Conservation (phyloP, 1,284 basidiomycete genomes). For the Phylloboletellus chloephorus region DNA sequence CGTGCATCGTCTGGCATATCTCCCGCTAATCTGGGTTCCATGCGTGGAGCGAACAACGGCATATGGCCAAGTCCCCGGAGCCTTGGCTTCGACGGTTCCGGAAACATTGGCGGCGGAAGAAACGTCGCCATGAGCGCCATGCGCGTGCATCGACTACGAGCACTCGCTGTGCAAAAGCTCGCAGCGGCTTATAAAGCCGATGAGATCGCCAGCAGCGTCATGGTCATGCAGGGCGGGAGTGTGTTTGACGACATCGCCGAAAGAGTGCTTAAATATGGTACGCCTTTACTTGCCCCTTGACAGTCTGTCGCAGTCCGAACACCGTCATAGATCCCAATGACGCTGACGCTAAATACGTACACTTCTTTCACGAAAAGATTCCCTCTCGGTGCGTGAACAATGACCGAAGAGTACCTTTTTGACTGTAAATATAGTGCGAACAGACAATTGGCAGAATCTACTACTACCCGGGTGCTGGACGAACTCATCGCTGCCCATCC, state of each 20-base stretch:
- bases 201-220: constrained; percentile 82
- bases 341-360: constrained; percentile 74
- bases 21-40: constrained; percentile 60
- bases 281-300: not conserved
- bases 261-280: constrained; percentile 68
- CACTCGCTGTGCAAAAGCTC: constrained; percentile 75
- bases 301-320: not conserved
- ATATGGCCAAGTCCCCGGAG: constrained; percentile 58
- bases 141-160: constrained; percentile 68
- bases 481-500: constrained; percentile 66
- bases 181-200: constrained; percentile 76
- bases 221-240: constrained; percentile 86
- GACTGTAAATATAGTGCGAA: constrained; percentile 20
- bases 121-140: constrained; percentile 77
- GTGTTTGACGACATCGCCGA: constrained; percentile 84
- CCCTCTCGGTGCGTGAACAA: constrained; percentile 62
- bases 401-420: constrained; percentile 10
- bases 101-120: constrained; percentile 50
- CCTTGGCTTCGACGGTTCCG: constrained; percentile 50
- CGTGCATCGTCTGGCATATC: constrained; percentile 76
- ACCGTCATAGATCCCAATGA: constrained; percentile 58
- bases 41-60: constrained; percentile 41
- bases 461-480: constrained; percentile 65
- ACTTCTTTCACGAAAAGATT: constrained; percentile 88
- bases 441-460: constrained; percentile 78